Percentiles rank a stretch among this genome's conserved stretches.
Evolutionary conservation across 768 basidiomycete genomes (phyloP).

Genomic region (Daedalea quercina): DNA sequence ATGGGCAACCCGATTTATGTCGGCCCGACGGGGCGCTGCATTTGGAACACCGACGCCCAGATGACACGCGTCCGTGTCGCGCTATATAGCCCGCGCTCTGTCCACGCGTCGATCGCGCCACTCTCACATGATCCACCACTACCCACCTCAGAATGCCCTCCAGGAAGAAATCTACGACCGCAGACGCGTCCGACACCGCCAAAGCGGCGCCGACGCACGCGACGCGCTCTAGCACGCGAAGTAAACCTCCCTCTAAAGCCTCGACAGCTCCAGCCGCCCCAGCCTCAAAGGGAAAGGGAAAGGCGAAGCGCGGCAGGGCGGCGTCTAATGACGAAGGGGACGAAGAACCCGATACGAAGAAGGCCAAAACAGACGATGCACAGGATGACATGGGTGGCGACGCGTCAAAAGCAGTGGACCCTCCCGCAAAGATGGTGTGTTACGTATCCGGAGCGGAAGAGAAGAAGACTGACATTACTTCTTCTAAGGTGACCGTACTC

Average conservation of each 20-base stretch:
- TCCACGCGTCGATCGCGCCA: not conserved
- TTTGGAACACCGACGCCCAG: not conserved
- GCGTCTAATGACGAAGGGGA: slow-evolving; percentile 15
- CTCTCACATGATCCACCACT: not conserved
- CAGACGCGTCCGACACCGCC: slow-evolving; percentile 16
- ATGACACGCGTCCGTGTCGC: not conserved
- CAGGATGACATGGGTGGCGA: slow-evolving; percentile 8
- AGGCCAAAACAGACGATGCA: slow-evolving; percentile 19
- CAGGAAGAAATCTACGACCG: slow-evolving; percentile 33
- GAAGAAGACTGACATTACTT: not conserved
- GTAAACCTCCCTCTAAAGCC: slow-evolving; percentile 10
- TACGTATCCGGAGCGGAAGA: not conserved
- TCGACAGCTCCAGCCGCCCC: slow-evolving; percentile 14
- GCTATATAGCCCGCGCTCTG: not conserved
- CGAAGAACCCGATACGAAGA: slow-evolving; percentile 23
- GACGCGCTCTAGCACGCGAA: slow-evolving; percentile 23
- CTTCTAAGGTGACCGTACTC: slow-evolving; percentile 34
- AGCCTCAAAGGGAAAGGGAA: slow-evolving; percentile 18
- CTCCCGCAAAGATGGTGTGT: slow-evolving; percentile 41
- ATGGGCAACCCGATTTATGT: no score
- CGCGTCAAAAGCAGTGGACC: slow-evolving; percentile 3
- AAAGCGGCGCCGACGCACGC: slow-evolving; percentile 25
- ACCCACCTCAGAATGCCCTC: slow-evolving; percentile 16
- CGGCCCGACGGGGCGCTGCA: not conserved
- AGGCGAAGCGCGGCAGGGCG: slow-evolving; percentile 12